These are phyloP conservation scores for Rhipidocladum racemiflorum DNA, from an alignment of 176 grass and related monocot genomes.

Conservation along the genomic window DNA sequence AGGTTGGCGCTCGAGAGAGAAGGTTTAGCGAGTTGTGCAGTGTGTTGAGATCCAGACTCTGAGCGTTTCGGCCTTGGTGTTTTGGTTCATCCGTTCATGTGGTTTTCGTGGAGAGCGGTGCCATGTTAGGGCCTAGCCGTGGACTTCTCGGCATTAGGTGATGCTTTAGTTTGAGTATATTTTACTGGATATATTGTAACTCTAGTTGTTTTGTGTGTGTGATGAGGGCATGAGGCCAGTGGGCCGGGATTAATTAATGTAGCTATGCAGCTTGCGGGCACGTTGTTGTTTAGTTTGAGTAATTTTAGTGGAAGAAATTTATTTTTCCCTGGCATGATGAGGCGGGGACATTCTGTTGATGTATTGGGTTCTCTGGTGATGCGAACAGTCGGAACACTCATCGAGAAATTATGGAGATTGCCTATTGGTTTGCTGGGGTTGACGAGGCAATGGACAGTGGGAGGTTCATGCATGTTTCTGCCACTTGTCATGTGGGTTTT, in stretches of 20 bases:
- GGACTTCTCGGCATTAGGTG: background rate
- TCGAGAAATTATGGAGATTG: background rate
- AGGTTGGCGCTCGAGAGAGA: background rate
- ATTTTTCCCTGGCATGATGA: background rate
- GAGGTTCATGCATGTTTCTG: background rate
- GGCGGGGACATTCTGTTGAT: background rate
- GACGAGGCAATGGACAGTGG: background rate
- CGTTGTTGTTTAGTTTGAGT: background rate
- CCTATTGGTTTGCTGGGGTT: background rate
- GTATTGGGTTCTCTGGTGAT: background rate
- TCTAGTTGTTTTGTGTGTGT: background rate
- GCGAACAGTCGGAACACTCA: too few relatives aligned
- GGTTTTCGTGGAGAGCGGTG: background rate
- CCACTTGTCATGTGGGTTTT: background rate
- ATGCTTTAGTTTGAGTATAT: background rate
- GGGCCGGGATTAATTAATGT: background rate
- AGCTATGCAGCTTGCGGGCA: background rate
- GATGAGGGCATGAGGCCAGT: background rate
- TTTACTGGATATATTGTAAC: background rate
- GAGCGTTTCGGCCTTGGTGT: background rate
- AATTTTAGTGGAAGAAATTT: background rate
- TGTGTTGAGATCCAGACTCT: background rate
- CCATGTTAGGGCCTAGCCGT: background rate
- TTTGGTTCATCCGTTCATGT: background rate
- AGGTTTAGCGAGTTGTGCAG: conserved; percentile 9